Conservation (phyloP, 2,329 filamentous ascomycete genomes). For the Tolypocladium pustulatum region DNA sequence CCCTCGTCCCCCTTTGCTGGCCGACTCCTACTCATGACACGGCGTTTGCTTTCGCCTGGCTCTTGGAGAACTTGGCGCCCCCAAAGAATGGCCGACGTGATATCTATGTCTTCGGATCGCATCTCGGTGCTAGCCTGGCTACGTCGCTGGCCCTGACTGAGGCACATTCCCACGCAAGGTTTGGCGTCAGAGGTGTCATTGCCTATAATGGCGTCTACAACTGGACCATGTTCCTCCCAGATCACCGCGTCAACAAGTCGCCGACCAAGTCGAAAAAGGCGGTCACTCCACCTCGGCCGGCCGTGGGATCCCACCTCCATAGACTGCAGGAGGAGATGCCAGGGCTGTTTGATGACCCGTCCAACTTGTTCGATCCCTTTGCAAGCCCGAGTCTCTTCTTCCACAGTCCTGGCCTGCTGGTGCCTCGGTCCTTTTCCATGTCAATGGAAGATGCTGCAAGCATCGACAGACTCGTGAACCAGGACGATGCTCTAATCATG, state of each 20-base stretch:
- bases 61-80: conserved; percentile 32
- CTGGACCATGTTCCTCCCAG: conserved; percentile 50
- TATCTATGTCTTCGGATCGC: conserved; percentile 42
- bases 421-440: conserved; percentile 33
- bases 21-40: conserved; percentile 48
- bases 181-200: conserved; percentile 42
- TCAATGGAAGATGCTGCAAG: conserved; percentile 17
- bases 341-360: conserved; percentile 36
- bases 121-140: conserved; percentile 47
- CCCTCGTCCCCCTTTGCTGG: conserved; percentile 29
- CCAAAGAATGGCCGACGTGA: conserved; percentile 21
- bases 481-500: conserved; percentile 2
- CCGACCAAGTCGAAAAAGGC: conserved; percentile 7
- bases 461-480: conserved; percentile 13
- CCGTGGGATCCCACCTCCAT: conserved; percentile 24
- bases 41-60: conserved; percentile 42
- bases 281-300: conserved; percentile 9
- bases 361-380: conserved; percentile 47
- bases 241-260: conserved; percentile 33
- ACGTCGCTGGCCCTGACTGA: conserved; percentile 48
- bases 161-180: conserved; percentile 27
- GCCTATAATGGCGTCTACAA: conserved; percentile 53
- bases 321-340: conserved; percentile 24
- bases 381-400: conserved; percentile 50
- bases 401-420: conserved; percentile 35